Evolutionary conservation across 2,329 filamentous ascomycete genomes (phyloP), one percentile per base, ranked within the genome.

Genomic region (Chrysoporthe puriensis): DNA sequence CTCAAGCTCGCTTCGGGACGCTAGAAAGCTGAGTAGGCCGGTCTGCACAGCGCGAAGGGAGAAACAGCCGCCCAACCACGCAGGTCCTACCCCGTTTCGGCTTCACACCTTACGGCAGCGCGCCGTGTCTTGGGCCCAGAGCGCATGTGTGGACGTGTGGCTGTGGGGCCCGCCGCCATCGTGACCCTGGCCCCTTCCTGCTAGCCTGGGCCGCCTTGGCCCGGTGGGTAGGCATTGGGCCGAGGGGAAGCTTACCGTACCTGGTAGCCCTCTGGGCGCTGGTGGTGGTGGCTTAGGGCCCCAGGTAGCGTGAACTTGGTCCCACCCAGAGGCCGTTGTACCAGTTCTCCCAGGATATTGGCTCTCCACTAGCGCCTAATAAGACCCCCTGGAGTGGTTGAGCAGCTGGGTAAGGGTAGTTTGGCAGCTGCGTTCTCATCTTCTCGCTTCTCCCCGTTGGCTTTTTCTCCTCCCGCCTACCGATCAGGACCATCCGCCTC

Each of bases 361-460:
- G 64, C 66, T 67, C 62, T 63, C 66, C 68, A 66, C 65, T 67
- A 65, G 61, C 36, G 50, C 54, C 66, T 54, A 58, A 36, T 43
- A 40, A 32, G 56, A 26, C 59, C 68, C 43, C 65, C 62, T 46
- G 62, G 65, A 58, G 68, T 69, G 56, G 50, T 57, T 48, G 54
- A 69, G 68, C 62, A 61, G 40, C 36, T 70, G 69, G 69, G 69
- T 70, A 69, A 70, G 69, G 69, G 69, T 57, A 69, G 69, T 70
- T 70, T 64, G 62, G 60, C 34, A 66, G 43, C 63, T 69, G 69
- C 66, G 66, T 69, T 68, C 68, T 67, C 65, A 64, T 68, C 67
- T 67, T 62, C 64, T 69, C 64, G 56, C 61, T 63, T 63, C 67
- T 69, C 67, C 68, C 67, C 68, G 68, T 69, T 69, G 68, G 65